These are phyloP conservation scores for Neurospora pannonica DNA, from an alignment of 495 filamentous ascomycete species.

Conservation along the genomic window DNA sequence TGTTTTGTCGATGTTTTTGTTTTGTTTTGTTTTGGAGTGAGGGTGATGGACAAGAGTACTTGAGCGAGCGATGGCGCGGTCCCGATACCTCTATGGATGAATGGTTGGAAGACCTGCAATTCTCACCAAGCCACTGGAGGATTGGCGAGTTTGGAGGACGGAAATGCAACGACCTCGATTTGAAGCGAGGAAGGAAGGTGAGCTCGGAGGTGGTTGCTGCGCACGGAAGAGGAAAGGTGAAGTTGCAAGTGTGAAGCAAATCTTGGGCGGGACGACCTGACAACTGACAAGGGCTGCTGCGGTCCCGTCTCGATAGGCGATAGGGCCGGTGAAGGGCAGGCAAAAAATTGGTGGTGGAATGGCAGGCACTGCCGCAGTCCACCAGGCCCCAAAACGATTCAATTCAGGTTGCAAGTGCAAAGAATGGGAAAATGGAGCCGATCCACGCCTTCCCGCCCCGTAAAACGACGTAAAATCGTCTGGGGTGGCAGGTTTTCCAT, in stretches of 20 bases:
- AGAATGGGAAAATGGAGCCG: background rate
- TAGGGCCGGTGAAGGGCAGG: background rate
- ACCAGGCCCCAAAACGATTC: background rate
- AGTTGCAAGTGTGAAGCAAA: background rate
- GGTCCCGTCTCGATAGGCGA: background rate
- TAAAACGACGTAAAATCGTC: background rate
- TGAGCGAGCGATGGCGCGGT: background rate
- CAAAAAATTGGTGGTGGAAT: background rate
- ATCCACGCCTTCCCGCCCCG: background rate
- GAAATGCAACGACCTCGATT: background rate
- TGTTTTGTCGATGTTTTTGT: background rate
- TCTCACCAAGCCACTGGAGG: background rate
- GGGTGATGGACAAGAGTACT: background rate
- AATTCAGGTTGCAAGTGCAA: background rate
- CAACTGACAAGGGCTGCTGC: background rate
- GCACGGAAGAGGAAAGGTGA: background rate
- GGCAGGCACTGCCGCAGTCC: background rate
- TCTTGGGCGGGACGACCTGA: background rate
- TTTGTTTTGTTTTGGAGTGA: background rate
- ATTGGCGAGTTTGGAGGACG: background rate
- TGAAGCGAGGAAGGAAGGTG: background rate
- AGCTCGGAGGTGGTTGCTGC: background rate
- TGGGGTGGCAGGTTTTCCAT: background rate
- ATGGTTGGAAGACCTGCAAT: background rate
- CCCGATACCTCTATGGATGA: background rate